Conservation (phyloP, 495 filamentous ascomycete genomes). For the Bacidia gigantensis region DNA sequence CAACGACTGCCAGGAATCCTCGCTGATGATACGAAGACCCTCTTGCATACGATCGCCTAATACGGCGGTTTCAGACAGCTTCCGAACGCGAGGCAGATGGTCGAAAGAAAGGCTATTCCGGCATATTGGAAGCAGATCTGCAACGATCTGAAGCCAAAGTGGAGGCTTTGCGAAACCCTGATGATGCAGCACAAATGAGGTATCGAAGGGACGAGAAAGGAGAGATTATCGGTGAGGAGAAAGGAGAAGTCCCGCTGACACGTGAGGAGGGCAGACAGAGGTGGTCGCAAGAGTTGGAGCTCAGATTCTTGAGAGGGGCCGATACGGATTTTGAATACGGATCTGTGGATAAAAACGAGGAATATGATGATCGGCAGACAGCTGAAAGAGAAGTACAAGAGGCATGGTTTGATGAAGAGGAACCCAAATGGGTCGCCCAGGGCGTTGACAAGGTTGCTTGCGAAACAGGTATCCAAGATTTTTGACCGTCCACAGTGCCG, state of each 20-base stretch:
- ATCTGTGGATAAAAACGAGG: conserved; percentile 53
- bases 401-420: conserved; percentile 65
- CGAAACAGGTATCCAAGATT: conserved; percentile 73
- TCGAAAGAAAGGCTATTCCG: conserved; percentile 56
- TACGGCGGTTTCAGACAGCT: conserved; percentile 63
- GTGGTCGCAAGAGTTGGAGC: conserved; percentile 55
- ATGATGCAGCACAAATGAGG: conserved; percentile 35
- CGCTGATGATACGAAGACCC: conserved; percentile 45
- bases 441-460: conserved; percentile 26
- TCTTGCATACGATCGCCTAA: conserved; percentile 62
- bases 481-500: conserved; percentile 27
- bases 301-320: conserved; percentile 55
- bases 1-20: conserved; percentile 1
- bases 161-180: conserved; percentile 43
- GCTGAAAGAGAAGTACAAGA: conserved; percentile 47
- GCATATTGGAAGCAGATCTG: conserved; percentile 57
- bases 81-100: conserved; percentile 61
- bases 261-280: conserved; percentile 50
- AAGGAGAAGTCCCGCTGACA: conserved; percentile 32
- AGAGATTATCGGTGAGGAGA: conserved; percentile 43
- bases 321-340: conserved; percentile 68
- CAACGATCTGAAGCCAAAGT: conserved; percentile 60
- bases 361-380: conserved; percentile 47
- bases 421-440: conserved; percentile 44
- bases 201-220: conserved; percentile 36